These are phyloP conservation scores for Verticillium isaacii DNA, from an alignment of 2,329 filamentous ascomycete genomes.

Conservation along the genomic window DNA sequence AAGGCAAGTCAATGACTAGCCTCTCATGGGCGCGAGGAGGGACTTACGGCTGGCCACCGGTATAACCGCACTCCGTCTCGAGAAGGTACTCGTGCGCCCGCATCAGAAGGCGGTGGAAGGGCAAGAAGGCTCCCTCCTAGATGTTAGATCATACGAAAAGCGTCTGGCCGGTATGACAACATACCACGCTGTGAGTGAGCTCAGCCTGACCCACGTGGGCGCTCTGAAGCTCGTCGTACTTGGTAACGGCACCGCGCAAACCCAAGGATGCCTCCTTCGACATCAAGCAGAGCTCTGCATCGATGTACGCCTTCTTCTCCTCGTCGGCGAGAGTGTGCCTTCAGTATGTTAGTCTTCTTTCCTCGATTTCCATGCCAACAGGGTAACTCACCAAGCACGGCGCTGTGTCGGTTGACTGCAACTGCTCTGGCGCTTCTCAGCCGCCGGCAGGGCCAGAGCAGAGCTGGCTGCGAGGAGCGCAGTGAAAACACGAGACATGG, in stretches of 20 bases:
- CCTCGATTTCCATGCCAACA: neutral
- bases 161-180: conserved; percentile 11
- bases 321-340: conserved; percentile 12
- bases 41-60: conserved; percentile 18
- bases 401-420: neutral
- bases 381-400: neutral
- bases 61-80: conserved; percentile 21
- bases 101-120: conserved; percentile 23
- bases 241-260: conserved; percentile 8
- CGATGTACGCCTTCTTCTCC: conserved; percentile 13
- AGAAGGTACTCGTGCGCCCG: conserved; percentile 21
- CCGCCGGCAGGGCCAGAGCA: neutral
- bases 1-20: neutral
- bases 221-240: conserved; percentile 13
- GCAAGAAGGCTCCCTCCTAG: conserved; percentile 20
- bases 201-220: conserved; percentile 10
- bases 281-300: conserved; percentile 14
- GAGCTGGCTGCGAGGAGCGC: neutral
- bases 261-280: conserved; percentile 5
- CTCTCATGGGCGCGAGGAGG: neutral
- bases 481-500: neutral
- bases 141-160: neutral
- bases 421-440: neutral
- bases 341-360: neutral
- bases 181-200: conserved; percentile 10